A percentile compares a stretch with the other conserved stretches of the same genome.
Evolutionary conservation across 2,329 filamentous ascomycete genomes (phyloP).

Genomic region (Scedosporium minutisporum): DNA sequence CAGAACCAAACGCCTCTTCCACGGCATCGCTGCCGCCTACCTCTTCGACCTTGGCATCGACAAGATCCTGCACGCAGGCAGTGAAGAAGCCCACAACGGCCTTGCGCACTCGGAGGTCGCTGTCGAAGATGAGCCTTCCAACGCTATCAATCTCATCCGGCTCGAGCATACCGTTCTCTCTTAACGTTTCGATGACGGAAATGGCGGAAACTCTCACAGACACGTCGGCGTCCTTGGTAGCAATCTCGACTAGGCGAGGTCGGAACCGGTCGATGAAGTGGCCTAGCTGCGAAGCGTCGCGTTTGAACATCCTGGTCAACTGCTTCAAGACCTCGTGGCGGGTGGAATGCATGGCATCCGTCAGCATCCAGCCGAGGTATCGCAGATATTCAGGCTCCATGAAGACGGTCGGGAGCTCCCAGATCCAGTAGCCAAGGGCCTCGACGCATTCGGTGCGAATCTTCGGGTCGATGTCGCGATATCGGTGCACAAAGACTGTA

Average conservation of each 20-base stretch:
- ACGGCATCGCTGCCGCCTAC: constrained; percentile 71
- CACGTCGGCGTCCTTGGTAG: constrained; percentile 72
- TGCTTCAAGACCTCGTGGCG: constrained; percentile 82
- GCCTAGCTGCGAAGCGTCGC: constrained; percentile 72
- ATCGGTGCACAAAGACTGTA: constrained; percentile 87
- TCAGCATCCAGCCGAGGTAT: constrained; percentile 92
- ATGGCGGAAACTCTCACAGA: constrained; percentile 73
- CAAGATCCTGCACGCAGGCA: constrained; percentile 73
- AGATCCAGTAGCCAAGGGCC: constrained; percentile 82
- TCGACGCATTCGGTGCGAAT: constrained; percentile 84
- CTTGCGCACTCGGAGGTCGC: constrained; percentile 74
- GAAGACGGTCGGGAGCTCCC: constrained; percentile 73
- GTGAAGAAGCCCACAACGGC: constrained; percentile 86
- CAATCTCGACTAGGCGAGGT: constrained; percentile 82
- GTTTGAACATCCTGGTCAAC: constrained; percentile 67
- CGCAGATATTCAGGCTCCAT: constrained; percentile 84
- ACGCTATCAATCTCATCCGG: constrained; percentile 85
- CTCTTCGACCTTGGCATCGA: constrained; percentile 70
- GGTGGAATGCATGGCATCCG: constrained; percentile 64
- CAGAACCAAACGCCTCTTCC: constrained; percentile 62
- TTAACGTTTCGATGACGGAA: constrained; percentile 70
- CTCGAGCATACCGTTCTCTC: constrained; percentile 77
- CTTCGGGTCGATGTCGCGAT: constrained; percentile 83
- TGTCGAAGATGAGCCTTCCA: constrained; percentile 81
- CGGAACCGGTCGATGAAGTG: constrained; percentile 92